Evolutionary conservation across 306 rosid species (phyloP).

Genomic region (Cucurbita ficifolia): DNA sequence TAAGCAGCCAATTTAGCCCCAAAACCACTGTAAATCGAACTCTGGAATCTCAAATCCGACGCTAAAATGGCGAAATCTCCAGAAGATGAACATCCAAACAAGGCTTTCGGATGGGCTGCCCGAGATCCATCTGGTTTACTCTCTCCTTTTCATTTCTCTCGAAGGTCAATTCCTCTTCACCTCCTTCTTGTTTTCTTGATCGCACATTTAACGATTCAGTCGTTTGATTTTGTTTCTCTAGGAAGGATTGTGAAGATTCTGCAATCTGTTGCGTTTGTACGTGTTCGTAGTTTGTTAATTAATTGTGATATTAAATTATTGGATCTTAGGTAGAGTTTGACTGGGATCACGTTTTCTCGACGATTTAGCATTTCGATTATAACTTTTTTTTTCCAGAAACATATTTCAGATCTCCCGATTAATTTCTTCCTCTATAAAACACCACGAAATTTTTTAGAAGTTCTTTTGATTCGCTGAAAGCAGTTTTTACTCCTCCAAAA

Average conservation of each 20-base stretch:
- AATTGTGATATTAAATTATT: background rate
- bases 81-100: slow-evolving; percentile 23
- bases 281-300: background rate
- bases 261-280: background rate
- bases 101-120: slow-evolving; percentile 30
- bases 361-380: background rate
- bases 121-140: slow-evolving; percentile 20
- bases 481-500: background rate
- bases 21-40: background rate
- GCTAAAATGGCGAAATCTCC: slow-evolving; percentile 23
- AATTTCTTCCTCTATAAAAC: background rate
- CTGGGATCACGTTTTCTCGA: background rate
- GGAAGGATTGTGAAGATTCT: background rate
- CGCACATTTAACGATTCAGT: background rate
- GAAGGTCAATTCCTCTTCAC: slow-evolving; percentile 12
- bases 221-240: background rate
- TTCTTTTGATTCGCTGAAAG: background rate
- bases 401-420: background rate
- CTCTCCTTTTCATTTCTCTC: slow-evolving; percentile 23
- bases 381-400: no score
- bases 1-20: background rate
- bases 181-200: background rate
- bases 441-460: background rate
- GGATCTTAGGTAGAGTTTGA: background rate
- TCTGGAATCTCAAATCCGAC: background rate